phyloP scores from a whole-genome alignment of 768 basidiomycete genomes.

The Boletus rubroflammeus region DNA sequence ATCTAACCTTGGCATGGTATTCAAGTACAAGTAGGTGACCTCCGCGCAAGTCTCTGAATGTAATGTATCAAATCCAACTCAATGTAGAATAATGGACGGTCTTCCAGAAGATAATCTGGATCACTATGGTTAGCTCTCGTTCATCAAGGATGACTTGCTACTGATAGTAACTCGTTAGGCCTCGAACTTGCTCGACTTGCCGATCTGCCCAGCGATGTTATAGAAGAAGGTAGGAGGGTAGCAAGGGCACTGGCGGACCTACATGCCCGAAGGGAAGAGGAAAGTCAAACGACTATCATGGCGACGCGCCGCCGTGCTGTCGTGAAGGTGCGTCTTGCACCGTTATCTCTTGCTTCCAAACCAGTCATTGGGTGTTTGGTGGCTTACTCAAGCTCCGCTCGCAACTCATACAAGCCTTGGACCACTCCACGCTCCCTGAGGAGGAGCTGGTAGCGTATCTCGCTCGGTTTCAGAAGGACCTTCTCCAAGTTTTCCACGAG shows the following conservation, averaged over 20 bases:
- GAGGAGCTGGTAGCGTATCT: conserved; percentile 65
- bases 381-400: conserved; percentile 56
- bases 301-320: conserved; percentile 64
- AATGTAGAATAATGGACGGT: conserved; percentile 68
- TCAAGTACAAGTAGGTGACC: conserved; percentile 66
- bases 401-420: conserved; percentile 68
- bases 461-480: conserved; percentile 64
- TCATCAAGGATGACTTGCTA: not conserved
- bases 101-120: conserved; percentile 46
- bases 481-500: conserved; percentile 47
- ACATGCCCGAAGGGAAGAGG: conserved; percentile 53
- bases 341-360: not conserved
- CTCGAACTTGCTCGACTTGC: conserved; percentile 86
- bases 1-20: conserved; percentile 63
- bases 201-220: conserved; percentile 72
- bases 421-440: conserved; percentile 72
- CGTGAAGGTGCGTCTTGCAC: conserved; percentile 49
- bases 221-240: conserved; percentile 59
- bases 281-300: conserved; percentile 58
- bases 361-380: not conserved
- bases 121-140: conserved; percentile 63
- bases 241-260: conserved; percentile 56
- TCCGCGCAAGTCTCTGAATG: not conserved
- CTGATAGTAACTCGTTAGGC: conserved; percentile 46
- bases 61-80: not conserved